Evolutionary conservation across 495 filamentous ascomycete species (phyloP).

Genomic region (Podospora pseudoanserina): DNA sequence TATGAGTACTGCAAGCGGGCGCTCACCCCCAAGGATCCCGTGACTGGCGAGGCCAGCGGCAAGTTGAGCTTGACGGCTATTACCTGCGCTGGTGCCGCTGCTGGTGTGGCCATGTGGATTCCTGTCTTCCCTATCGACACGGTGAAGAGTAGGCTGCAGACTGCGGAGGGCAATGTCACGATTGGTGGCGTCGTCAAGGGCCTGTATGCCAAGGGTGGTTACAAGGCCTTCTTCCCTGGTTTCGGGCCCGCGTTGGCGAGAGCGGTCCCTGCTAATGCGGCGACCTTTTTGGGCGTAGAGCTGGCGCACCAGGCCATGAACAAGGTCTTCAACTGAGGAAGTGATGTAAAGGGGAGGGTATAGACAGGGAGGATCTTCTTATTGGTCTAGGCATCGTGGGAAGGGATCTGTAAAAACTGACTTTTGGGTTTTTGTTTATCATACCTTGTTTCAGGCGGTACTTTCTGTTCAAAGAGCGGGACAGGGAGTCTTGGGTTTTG

Average conservation of each 20-base stretch:
- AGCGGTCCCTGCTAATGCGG: slow-evolving; percentile 92
- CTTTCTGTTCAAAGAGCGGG: background rate
- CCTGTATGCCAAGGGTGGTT: slow-evolving; percentile 73
- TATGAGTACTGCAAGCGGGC: slow-evolving; percentile 92
- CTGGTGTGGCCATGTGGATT: slow-evolving; percentile 98
- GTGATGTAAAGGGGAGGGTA: background rate
- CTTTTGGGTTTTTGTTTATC: slow-evolving; percentile 5
- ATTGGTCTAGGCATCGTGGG: background rate
- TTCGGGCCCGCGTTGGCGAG: slow-evolving; percentile 89
- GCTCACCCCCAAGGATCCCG: slow-evolving; percentile 79
- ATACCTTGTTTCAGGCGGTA: slow-evolving; percentile 15
- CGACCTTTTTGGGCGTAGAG: slow-evolving; percentile 69
- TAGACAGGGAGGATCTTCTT: background rate
- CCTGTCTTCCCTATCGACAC: slow-evolving; percentile 98
- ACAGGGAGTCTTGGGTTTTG: background rate
- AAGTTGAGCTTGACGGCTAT: slow-evolving; percentile 77
- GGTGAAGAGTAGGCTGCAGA: slow-evolving; percentile 90
- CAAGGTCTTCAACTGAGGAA: slow-evolving; percentile 52
- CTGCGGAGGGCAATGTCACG: slow-evolving; percentile 79
- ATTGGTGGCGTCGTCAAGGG: slow-evolving; percentile 74
- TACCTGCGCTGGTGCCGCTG: slow-evolving; percentile 80
- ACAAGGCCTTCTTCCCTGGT: slow-evolving; percentile 96
- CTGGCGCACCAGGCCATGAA: slow-evolving; percentile 79
- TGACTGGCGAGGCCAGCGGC: slow-evolving; percentile 64
- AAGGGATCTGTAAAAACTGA: background rate